Base-by-base conservation (phyloP, 106 monocot genomes). In the Phalaenopsis equestris region DNA sequence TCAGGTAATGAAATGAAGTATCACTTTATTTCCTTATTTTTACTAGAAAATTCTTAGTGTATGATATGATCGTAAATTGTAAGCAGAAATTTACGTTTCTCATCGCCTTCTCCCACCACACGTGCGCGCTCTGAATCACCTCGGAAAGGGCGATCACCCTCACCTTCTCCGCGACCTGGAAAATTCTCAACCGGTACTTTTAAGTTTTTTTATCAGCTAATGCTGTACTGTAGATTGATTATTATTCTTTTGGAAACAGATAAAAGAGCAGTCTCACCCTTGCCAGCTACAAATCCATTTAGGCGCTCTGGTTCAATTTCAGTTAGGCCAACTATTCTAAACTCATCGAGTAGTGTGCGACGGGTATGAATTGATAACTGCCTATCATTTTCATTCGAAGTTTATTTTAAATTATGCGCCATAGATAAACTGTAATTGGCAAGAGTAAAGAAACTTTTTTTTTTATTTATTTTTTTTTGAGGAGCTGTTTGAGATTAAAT, bases 121-220 rank as follows among this genome's bases (percentile, higher is more conserved):
- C 86, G 80, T 70, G 84, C 80, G 37, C 85, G 85, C 6, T 92
- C 94, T 48, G 79, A 85, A n/a, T 90, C 92, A 52, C 94, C 93
- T 79, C 55, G 36, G 30, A 87, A 85, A 67, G 72, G 70, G 42
- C 86, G 84, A 41, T 82, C 90, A 0, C 39, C 81, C 21, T 89
- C 91, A 67, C 90, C 86, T 82, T 84, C 88, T 36, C 76, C 88
- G 73, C 83, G 57, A 14, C 78, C 82, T 42, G 68, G 82, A 72
- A 91, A 77, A 64, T 64, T 74, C 73, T 1, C 39, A 16, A 74
- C 84, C 57, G 89, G 88, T 89, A 83, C 23, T 16, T 47, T 67
- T 10, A 43, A 21, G 30, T 30, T 7, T 42, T 76, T 65, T 52
- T 47, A 41, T 80, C 15, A 65, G 55, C 57, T 73, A 41, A 65